Evolutionary conservation across 2,329 filamentous ascomycete species (phyloP).

Genomic region (Colletotrichum truncatum): DNA sequence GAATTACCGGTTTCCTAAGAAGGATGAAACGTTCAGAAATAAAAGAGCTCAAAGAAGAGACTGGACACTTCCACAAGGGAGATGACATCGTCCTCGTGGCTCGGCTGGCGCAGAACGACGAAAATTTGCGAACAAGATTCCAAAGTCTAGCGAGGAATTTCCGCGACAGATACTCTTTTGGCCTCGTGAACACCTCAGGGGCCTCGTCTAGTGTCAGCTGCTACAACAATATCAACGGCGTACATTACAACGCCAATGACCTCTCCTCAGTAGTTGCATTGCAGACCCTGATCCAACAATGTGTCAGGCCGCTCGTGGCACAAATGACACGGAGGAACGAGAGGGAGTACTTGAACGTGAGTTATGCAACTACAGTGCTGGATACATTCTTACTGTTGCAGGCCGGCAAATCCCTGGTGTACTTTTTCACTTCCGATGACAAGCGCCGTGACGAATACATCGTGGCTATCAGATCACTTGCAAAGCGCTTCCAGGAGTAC

Average conservation of each 20-base stretch:
- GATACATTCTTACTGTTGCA: conserved; percentile 26
- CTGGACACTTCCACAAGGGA: conserved; percentile 39
- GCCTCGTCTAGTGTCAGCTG: conserved; percentile 37
- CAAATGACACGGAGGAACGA: conserved; percentile 56
- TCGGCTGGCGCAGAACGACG: conserved; percentile 40
- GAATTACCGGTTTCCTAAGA: conserved; percentile 42
- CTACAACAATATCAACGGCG: conserved; percentile 49
- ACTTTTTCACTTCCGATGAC: conserved; percentile 37
- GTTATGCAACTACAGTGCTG: conserved; percentile 32
- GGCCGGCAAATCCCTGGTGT: conserved; percentile 48
- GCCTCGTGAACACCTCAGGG: not conserved
- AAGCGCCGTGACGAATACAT: conserved; percentile 45
- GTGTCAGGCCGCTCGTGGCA: conserved; percentile 48
- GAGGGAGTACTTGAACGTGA: conserved; percentile 31
- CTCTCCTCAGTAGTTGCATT: conserved; percentile 36
- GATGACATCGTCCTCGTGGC: conserved; percentile 54
- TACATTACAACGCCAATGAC: conserved; percentile 42
- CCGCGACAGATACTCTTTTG: conserved; percentile 53
- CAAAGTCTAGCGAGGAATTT: conserved; percentile 43
- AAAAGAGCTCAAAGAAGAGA: conserved; percentile 33
- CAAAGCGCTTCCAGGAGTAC: conserved; percentile 56
- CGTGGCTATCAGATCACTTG: conserved; percentile 44
- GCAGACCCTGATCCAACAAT: conserved; percentile 45
- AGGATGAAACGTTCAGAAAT: conserved; percentile 38
- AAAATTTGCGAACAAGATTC: conserved; percentile 40